These are phyloP conservation scores for Pyronema domesticum DNA, from an alignment of 495 filamentous ascomycete genomes.

Conservation along the genomic window DNA sequence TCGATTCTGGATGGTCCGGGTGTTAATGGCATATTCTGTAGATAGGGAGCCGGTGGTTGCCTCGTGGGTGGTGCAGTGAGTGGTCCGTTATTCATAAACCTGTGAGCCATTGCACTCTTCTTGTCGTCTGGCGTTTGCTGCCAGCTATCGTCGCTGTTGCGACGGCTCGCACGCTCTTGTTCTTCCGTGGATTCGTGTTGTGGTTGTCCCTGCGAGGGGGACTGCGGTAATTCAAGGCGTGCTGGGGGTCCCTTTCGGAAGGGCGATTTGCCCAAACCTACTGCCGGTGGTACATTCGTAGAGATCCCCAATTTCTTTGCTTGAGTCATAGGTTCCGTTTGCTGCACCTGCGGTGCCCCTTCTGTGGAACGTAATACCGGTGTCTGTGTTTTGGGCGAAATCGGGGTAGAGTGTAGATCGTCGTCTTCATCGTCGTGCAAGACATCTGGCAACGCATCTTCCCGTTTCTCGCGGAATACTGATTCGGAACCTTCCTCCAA, in stretches of 20 bases:
- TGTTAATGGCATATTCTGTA: not conserved
- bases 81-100: not conserved
- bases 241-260: slow-evolving; percentile 21
- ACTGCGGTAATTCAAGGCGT: slow-evolving; percentile 12
- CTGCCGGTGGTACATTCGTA: slow-evolving; percentile 15
- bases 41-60: not conserved
- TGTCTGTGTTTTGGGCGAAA: not conserved
- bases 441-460: slow-evolving; percentile 24
- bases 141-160: slow-evolving; percentile 17
- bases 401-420: slow-evolving; percentile 32
- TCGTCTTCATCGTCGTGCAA: slow-evolving; percentile 34
- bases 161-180: not conserved
- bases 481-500: not conserved
- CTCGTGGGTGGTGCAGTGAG: slow-evolving; percentile 3
- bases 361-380: not conserved
- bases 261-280: slow-evolving; percentile 21
- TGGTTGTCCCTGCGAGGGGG: slow-evolving; percentile 10
- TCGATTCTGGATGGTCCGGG: not conserved
- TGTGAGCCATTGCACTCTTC: slow-evolving; percentile 5
- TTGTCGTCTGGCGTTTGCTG: slow-evolving; percentile 21
- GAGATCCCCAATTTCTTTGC: slow-evolving; percentile 20
- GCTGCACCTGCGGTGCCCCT: not conserved
- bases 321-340: slow-evolving; percentile 1
- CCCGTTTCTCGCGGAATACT: slow-evolving; percentile 1
- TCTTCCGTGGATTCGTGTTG: slow-evolving; percentile 20